Base-by-base conservation (phyloP, 2,329 filamentous ascomycete species). In the Magnaporthiopsis incrustans region DNA sequence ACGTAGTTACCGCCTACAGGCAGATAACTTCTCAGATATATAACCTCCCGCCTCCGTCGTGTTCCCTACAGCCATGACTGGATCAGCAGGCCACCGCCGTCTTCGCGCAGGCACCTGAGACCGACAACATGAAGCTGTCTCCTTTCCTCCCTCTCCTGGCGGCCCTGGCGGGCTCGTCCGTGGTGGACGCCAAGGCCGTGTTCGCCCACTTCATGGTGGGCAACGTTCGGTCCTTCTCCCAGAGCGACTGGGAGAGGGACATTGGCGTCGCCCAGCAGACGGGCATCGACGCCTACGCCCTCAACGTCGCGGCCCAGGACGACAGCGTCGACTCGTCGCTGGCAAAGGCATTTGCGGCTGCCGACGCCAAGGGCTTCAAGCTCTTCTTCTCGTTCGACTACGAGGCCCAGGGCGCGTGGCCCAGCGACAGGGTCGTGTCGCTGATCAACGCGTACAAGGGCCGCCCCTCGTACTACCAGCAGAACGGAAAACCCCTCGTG, bases 331-430 rank as follows among this genome's bases (percentile, higher is more conserved):
- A 78, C n/a, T 81, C 80, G 0, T 80, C 81, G 3, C 75, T 76
- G 12, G 73, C 73, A 10, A 76, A 77, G 33, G 75, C 73, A 60
- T 81, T 85, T 76, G 82, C 82, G 64, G 79, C 61, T n/a, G 61
- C 50, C 61, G 61, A 33, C 14, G 3, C 12, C 26, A 59, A 35
- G 58, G 32, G 26, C 6, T 67, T 70, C 0, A 60, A 53, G 22
- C 33, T 83, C 18, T 83, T 85, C 64, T 78, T 85, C 66, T 84
- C 82, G 1, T 85, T 85, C 66, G 82, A 85, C 72, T 84, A 82
- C 70, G 44, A 26, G 25, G 61, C 50, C 59, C 80, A 79, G 68
- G 75, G 84, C 64, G 76, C 75, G 15, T 71, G 79, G 65, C 85
- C 82, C 65, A 77, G 73, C 2, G 70, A 69, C 26, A 71, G 72